These are phyloP conservation scores for Vitis rotundifolia DNA, from an alignment of 164 flowering plant genomes.

Conservation along the genomic window DNA sequence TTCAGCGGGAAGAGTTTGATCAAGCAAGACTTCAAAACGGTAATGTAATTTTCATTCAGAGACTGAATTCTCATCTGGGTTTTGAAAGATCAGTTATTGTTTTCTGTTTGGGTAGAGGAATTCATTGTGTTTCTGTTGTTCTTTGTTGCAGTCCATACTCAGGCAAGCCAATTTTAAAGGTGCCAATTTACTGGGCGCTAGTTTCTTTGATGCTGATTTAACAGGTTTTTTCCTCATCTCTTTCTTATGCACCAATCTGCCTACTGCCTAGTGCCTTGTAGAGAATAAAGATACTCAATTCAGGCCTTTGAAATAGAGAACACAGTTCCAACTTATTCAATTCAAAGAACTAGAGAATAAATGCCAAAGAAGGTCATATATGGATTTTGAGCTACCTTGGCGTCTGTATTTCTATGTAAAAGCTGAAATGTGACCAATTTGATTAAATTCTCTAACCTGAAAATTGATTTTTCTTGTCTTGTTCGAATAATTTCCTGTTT, in stretches of 20 bases:
- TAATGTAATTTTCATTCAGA: conserved; percentile 14
- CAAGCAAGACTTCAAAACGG: conserved; percentile 97
- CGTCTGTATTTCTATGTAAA: too few relatives aligned
- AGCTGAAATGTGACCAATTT: too few relatives aligned
- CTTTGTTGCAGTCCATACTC: conserved; percentile 66
- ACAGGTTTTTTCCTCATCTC: conserved; percentile 53
- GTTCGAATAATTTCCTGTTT: not conserved
- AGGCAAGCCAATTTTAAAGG: conserved; percentile 93
- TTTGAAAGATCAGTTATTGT: too few relatives aligned
- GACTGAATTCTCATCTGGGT: too few relatives aligned
- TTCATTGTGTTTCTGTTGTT: not conserved
- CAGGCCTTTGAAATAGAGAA: too few relatives aligned
- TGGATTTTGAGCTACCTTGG: not conserved
- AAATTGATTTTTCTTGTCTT: not conserved
- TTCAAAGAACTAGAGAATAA: not conserved
- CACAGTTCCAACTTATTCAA: too few relatives aligned
- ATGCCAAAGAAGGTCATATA: not conserved
- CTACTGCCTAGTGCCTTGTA: too few relatives aligned
- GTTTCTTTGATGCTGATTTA: conserved; percentile 98
- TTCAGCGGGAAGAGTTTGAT: conserved; percentile 87
- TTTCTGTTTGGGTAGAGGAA: not conserved
- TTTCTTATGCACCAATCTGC: not conserved
- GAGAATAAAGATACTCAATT: too few relatives aligned
- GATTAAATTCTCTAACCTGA: too few relatives aligned
- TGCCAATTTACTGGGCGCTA: conserved; percentile 85